Base-by-base conservation (phyloP, 768 basidiomycete species). In the Hericium coralloides region DNA sequence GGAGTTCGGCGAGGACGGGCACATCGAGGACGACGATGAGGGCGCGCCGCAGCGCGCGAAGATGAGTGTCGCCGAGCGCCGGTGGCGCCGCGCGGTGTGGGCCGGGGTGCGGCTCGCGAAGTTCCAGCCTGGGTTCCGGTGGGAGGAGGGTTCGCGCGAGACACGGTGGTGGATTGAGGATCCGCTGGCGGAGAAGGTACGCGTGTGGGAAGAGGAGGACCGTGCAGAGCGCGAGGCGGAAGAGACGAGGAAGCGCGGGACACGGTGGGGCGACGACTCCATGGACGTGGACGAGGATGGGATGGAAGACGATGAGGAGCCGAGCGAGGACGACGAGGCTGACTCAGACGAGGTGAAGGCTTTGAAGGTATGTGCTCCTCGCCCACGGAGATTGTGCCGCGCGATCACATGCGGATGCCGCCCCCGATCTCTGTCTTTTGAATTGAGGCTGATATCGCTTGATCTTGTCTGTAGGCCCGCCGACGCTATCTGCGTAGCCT, bases 11-110 rank as follows among this genome's bases (percentile, higher is more conserved):
- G 82, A 78, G 1, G 91, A 95, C 64, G 93, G 90, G 2, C 79
- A 82, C 59, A 92, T 94, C 58, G 91, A 92, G 65, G 89, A 91
- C 58, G 88, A 85, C 59, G 75, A 81, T 43, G 81, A 82, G 1
- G 80, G 8, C 7, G 49, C 22, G 10, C 23, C 22, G 8, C 12
- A 12, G 18, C 49, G 79, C 37, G 68, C 52, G 59, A 69, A 63
- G 56, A 58, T 57, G 59, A 69, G 65, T 43, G 67, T 69, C 55
- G 68, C 72, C 8, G 23, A 50, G 10, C 18, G 25, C 43, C 76
- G 95, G 12, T 95, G 90, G 91, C 81, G 81, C 48, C 76, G 95
- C 43, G 75, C 92, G 31, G 75, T 81, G 4, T 82, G 93, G 55
- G 79, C 82, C 53, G 85, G 80, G 0, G 79, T 89, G 23, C 80